Base-by-base conservation (phyloP, 805 yeast genomes). In the Myxozyma kluyveri region DNA sequence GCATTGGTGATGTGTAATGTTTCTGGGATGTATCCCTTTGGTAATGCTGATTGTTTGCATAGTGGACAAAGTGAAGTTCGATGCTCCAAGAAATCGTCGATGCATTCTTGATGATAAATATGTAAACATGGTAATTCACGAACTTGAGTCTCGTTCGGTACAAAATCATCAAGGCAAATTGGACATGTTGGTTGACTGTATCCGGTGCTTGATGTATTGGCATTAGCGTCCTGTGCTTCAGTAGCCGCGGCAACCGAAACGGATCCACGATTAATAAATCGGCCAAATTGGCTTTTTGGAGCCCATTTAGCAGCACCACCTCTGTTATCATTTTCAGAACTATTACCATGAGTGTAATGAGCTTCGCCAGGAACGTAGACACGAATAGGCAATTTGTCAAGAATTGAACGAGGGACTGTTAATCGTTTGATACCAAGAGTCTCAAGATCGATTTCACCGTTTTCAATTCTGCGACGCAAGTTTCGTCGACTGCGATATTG, bases 61-160 rank as follows among this genome's bases (percentile, higher is more conserved):
- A 84, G 78, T 6, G 95, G 95, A 66, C 95, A 87, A 62, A 86
- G 82, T 1, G 88, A 86, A 47, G 86, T 75, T 58, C 88, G 73
- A 59, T 79, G 79, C 3, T 78, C 81, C 32, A 87, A 72, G 88
- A 93, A 88, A 1, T 89, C 88, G 63, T 86, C 93, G 47, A 87
- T 76, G 66, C 95, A 87, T 10, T 75, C 81, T 7, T 83, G 75
- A 63, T 87, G 95, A 75, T 82, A 87, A 10, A 82, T 87, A 69
- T 87, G 95, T 14, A 87, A 84, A 70, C 95, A 88, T 10, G 87
- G 77, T 41, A 87, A 72, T 0, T 88, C 89, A 54, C 95, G 76
- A 12, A 59, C 59, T 1, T 69, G 63, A 3, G 68, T 61, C 43
- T 84, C 90, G 10, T 79, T 82, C 46, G 77, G 75, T 50, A 78